Evolutionary conservation across 2,329 filamentous ascomycete species (phyloP), one percentile per base, ranked within the genome.

Genomic region (Orbilia javanica): DNA sequence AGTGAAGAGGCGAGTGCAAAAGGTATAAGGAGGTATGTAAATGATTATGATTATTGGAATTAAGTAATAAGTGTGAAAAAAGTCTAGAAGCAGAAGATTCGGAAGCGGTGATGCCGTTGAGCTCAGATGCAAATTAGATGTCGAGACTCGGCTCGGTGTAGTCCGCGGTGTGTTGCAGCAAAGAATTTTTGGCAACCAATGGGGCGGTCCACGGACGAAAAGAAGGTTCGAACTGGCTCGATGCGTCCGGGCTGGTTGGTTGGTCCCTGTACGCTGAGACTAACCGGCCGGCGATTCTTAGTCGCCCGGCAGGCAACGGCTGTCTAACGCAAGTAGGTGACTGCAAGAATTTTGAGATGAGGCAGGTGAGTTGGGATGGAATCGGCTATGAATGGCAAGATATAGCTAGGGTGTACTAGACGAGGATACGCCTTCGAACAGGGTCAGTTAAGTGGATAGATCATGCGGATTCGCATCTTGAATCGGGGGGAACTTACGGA

Each of bases 251-350:
- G 15, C 29, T 15, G 13, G 20, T 27, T 13, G n/a, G n/a, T 34
- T 34, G 50, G 50, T 55, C 34, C 52, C 27, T 60, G 31, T 3
- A 4, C 36, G 55, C 31, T 44, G n/a, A 20, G 42, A 20, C 42
- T 42, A 60, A 60, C n/a, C 34, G 31, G 31, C 8, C 31, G 36
- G 34, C 5, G 20, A n/a, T 15, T 1, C 15, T 18, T 60, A 27
- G 55, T 42, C 10, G 31, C 10, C 55, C 55, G 55, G 55, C 55
- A 60, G 55, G 55, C 18, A 60, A 60, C 55, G 55, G 55, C 55
- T 42, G 11, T 27, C 55, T 42, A 42, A 39, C 34, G 34, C 20
- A 60, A 42, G 18, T 25, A 27, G 42, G 55, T 13, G 20, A 25
- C 2, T 20, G 11, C 11, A 60, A 39, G 11, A 18, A 60, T 15